These are phyloP conservation scores for Trametes punicea DNA, from an alignment of 768 basidiomycete genomes.

Conservation along the genomic window DNA sequence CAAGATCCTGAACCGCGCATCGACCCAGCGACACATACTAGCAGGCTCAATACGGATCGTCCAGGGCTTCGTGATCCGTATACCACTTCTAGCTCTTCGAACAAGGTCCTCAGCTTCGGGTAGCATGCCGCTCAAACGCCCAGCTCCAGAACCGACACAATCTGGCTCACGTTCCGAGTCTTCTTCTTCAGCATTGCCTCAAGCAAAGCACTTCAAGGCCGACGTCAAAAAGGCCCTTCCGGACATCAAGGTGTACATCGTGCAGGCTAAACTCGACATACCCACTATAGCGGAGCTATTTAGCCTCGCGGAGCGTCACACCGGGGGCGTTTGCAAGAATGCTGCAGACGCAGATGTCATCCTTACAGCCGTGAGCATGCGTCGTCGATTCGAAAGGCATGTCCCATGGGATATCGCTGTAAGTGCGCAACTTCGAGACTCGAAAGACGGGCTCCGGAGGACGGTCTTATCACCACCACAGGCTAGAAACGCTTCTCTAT, in stretches of 20 bases:
- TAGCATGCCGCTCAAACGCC: conserved; percentile 30
- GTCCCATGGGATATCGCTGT: conserved; percentile 64
- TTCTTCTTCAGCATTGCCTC: background rate
- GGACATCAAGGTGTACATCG: conserved; percentile 24
- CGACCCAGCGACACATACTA: no score
- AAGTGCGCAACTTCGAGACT: conserved; percentile 31
- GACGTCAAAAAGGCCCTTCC: conserved; percentile 13
- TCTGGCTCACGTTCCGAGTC: conserved; percentile 14
- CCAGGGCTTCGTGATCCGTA: no score
- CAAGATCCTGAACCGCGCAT: no score
- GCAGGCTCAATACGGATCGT: no score
- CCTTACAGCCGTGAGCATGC: conserved; percentile 64
- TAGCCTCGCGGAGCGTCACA: conserved; percentile 28
- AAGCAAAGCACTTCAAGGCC: conserved; percentile 20
- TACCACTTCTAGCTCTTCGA: background rate
- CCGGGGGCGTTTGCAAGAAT: conserved; percentile 35
- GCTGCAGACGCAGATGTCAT: conserved; percentile 57
- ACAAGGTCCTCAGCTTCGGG: background rate
- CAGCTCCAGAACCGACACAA: conserved; percentile 8
- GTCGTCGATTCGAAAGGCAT: conserved; percentile 67
- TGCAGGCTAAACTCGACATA: conserved; percentile 30
- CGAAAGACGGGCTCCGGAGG: no score
- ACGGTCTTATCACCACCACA: no score
- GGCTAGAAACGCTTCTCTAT: no score
- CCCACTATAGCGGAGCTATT: conserved; percentile 28